Base-by-base conservation (phyloP, 164 flowering plant genomes). In the Aristolochia contorta region DNA sequence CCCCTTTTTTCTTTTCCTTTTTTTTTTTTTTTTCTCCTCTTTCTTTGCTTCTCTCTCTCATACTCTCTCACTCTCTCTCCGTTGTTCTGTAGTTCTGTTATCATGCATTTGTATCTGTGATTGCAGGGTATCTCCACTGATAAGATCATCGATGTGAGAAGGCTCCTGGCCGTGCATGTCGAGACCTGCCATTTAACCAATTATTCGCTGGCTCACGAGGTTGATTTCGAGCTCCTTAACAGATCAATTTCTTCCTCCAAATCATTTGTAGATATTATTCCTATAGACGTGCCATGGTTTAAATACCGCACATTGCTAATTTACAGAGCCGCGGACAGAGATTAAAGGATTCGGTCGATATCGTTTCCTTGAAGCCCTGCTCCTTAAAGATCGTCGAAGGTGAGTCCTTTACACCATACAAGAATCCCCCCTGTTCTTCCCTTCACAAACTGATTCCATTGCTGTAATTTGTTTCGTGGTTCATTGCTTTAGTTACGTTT, bases 81-180 rank as follows among this genome's bases (percentile, higher is more conserved):
- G 46, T 52, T 66, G 6, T 15, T 12, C 16, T 24, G 41, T 0
- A 47, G 23, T 20, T 20, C 47, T 49, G 65, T 12, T 18, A 18
- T 49, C 19, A 12, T 63, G 27, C 53, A 41, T n/a, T 27, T 27
- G 30, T 27, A 5, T 27, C 5, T 65, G 14, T 4, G 9, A 32
- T 2, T 79, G 71, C 61, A 93, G 98, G 98, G 98, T 20, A 93
- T 93, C 63, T 89, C 98, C 41, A 93, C 97, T 55, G 98, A 93
- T 61, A 89, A 77, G 81, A 84, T 93, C 61, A 73, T 93, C 12
- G 98, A 90, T 79, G 87, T 86, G 41, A 83, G 75, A 66, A 84
- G 69, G 65, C 74, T 87, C 21, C 55, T 93, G 72, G 96, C 85
- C 20, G 74, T 67, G 15, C 77, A 93, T 72, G 86, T 82, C 33